Conservation (phyloP, 1,284 basidiomycete genomes). For the Trametes sp. region DNA sequence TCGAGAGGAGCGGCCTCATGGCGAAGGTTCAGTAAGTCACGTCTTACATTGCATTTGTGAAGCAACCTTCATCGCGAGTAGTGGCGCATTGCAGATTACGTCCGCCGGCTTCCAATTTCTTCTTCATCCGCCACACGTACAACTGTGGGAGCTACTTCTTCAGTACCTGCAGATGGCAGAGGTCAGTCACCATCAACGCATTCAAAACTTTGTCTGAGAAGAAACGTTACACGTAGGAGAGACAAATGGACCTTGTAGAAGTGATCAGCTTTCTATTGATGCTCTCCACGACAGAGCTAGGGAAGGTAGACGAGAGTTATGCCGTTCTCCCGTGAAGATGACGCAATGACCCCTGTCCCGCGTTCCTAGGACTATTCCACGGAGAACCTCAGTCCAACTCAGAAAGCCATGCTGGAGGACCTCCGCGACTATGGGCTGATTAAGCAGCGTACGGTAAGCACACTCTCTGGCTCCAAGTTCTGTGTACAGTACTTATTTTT, state of each 20-base stretch:
- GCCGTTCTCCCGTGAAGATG: conserved; percentile 14
- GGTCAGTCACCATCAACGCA: conserved; percentile 47
- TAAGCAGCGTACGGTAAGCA: conserved; percentile 75
- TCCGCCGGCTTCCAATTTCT: conserved; percentile 98
- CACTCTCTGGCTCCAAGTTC: conserved; percentile 12
- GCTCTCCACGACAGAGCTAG: conserved; percentile 93
- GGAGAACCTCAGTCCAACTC: conserved; percentile 80
- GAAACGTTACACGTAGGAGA: conserved; percentile 58
- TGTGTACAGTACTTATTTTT: conserved; percentile 1
- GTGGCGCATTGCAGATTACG: conserved; percentile 82
- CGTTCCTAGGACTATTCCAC: conserved; percentile 84
- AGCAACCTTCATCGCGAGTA: conserved; percentile 36
- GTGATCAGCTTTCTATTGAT: conserved; percentile 96
- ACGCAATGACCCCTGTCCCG: conserved; percentile 14
- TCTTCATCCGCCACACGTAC: conserved; percentile 94
- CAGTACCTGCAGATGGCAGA: conserved; percentile 88
- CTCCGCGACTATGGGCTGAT: conserved; percentile 95
- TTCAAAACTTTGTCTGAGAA: not conserved
- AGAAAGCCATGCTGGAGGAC: conserved; percentile 90
- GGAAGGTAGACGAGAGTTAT: conserved; percentile 61
- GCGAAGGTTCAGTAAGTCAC: conserved; percentile 59
- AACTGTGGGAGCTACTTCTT: conserved; percentile 96
- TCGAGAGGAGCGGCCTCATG: conserved; percentile 92
- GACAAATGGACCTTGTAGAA: conserved; percentile 92
- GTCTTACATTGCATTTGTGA: not conserved